Conservation (phyloP, 139 green algal species). For the Chlorella sp. region DNA sequence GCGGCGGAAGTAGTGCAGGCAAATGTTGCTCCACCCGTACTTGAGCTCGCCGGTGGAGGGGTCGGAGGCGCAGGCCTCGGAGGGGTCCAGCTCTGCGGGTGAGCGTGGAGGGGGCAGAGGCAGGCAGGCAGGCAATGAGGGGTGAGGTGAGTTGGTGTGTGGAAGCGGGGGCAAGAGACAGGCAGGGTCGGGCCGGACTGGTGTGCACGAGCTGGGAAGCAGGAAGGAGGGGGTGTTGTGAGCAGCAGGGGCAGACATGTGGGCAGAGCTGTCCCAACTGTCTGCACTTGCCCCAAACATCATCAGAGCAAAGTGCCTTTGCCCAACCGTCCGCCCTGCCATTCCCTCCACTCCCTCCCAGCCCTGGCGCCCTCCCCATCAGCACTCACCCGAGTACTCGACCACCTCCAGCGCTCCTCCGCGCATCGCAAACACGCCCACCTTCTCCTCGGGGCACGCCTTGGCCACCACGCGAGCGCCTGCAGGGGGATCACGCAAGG, state of each 20-base stretch:
- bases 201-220: too few species aligned
- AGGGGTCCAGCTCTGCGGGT: constrained; percentile 72
- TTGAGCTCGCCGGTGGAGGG: constrained; percentile 65
- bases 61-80: constrained; percentile 68
- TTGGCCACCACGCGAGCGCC: constrained; percentile 82
- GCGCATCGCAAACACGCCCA: constrained; percentile 79
- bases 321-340: background rate
- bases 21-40: constrained; percentile 96
- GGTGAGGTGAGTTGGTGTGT: background rate
- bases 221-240: too few species aligned
- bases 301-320: background rate
- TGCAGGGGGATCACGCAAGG: background rate
- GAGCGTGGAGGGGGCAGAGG: background rate
- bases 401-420: constrained; percentile 74
- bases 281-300: too few species aligned
- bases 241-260: too few species aligned
- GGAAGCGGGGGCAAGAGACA: background rate
- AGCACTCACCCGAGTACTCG: constrained; percentile 78
- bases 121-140: background rate
- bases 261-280: too few species aligned
- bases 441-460: constrained; percentile 82
- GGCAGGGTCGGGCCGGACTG: background rate
- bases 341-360: background rate
- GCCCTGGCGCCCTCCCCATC: background rate
- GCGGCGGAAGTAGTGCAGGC: constrained; percentile 94